A percentile compares a stretch with the other conserved stretches of the same genome.
phyloP scores from a whole-genome alignment of 2,329 filamentous ascomycete genomes.

The Fusarium chaquense region DNA sequence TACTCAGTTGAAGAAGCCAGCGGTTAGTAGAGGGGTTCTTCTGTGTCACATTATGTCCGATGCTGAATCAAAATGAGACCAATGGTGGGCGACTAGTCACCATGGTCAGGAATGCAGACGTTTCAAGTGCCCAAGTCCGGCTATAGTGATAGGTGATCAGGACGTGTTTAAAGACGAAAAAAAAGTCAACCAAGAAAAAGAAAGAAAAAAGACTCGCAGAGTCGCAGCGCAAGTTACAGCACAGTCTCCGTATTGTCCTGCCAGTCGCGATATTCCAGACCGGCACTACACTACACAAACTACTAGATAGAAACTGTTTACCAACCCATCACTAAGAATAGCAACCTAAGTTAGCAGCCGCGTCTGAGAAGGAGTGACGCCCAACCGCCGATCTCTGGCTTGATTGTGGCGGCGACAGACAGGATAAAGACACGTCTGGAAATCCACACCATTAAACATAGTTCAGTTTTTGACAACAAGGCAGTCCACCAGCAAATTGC shows the following conservation, averaged over 20 bases:
- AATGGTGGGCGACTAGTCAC: slow-evolving; percentile 8
- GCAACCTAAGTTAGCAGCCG: slow-evolving; percentile 23
- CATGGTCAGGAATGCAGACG: slow-evolving; percentile 26
- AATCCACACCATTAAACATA: slow-evolving; percentile 15
- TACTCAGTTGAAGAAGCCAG: not conserved
- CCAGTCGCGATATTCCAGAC: slow-evolving; percentile 18
- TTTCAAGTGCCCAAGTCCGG: slow-evolving; percentile 32
- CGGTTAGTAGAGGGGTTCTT: not conserved
- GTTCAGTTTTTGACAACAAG: slow-evolving; percentile 17
- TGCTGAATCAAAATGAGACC: slow-evolving; percentile 26
- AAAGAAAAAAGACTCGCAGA: not conserved
- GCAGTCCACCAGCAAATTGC: not conserved
- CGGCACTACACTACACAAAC: slow-evolving; percentile 11
- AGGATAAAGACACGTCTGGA: slow-evolving; percentile 24
- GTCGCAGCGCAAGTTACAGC: not conserved
- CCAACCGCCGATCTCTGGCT: slow-evolving; percentile 32
- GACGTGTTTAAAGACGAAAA: not conserved
- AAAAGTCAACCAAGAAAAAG: too few species aligned
- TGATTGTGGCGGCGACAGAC: slow-evolving; percentile 19
- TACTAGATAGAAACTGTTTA: slow-evolving; percentile 5
- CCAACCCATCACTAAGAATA: slow-evolving; percentile 32
- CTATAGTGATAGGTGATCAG: slow-evolving; percentile 14
- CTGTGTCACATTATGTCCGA: not conserved
- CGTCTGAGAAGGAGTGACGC: slow-evolving; percentile 15
- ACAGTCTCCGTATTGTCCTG: not conserved